A percentile compares a stretch with the other conserved stretches of the same genome.
phyloP scores from a whole-genome alignment of 2,329 filamentous ascomycete species.

The Juglanconis juglandina region DNA sequence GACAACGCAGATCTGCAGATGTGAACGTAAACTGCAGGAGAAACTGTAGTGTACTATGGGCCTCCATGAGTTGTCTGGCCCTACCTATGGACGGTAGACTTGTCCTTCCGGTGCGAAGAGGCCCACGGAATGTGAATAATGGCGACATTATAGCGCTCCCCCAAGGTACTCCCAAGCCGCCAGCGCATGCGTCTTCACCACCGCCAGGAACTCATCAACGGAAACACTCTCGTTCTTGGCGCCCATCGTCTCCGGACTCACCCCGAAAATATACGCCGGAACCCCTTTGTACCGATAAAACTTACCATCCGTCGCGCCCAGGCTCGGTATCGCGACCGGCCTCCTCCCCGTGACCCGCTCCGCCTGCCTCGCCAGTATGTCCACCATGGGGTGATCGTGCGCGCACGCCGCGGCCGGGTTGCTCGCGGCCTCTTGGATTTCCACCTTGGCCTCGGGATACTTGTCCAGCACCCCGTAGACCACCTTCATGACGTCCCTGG shows the following conservation, averaged over 20 bases:
- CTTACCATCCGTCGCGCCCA: slow-evolving; percentile 40
- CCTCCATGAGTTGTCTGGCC: no score
- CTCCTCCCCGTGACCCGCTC: slow-evolving; percentile 15
- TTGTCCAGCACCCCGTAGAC: slow-evolving; percentile 27
- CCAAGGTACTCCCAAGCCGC: slow-evolving; percentile 28
- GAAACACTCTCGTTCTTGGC: slow-evolving; percentile 27
- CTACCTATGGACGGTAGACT: no score
- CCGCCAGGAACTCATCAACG: slow-evolving; percentile 28
- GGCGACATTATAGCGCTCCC: background rate
- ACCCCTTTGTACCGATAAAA: slow-evolving; percentile 34
- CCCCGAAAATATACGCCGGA: slow-evolving; percentile 35
- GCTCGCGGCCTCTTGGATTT: slow-evolving; percentile 30
- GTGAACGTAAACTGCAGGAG: no score
- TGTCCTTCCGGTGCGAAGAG: no score
- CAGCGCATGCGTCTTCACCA: slow-evolving; percentile 28
- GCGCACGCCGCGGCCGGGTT: slow-evolving; percentile 30
- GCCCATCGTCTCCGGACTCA: slow-evolving; percentile 22
- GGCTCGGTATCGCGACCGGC: slow-evolving; percentile 30
- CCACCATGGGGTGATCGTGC: slow-evolving; percentile 32
- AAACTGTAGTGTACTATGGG: no score
- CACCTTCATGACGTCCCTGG: slow-evolving; percentile 24
- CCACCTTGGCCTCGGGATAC: slow-evolving; percentile 28
- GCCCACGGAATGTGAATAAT: no score
- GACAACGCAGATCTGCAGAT: no score
- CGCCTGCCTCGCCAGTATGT: slow-evolving; percentile 26